Conservation (phyloP, 1,284 basidiomycete species). For the Heimioporus punctisporus region DNA sequence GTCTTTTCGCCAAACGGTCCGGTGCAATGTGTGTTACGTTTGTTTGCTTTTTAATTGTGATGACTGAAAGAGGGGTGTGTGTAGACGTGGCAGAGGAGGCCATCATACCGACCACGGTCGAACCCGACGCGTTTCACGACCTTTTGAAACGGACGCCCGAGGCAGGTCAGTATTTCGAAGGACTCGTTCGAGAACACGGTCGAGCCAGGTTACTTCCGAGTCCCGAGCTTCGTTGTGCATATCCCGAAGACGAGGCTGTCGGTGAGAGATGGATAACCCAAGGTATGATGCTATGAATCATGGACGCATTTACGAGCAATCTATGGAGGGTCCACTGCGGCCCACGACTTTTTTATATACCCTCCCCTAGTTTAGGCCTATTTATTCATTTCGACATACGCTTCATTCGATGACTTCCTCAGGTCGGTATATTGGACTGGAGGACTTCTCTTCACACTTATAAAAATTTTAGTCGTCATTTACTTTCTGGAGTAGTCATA, state of each 20-base stretch:
- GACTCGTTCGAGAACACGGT: conserved; percentile 21
- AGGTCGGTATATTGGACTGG: no score
- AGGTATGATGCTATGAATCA: no score
- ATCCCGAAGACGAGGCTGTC: conserved; percentile 30
- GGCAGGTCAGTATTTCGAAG: conserved; percentile 37
- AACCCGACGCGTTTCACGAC: conserved; percentile 19
- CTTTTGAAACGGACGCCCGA: conserved; percentile 26
- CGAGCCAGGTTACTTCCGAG: conserved; percentile 28
- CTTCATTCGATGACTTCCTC: no score
- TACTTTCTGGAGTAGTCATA: no score
- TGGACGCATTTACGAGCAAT: no score
- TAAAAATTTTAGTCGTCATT: no score
- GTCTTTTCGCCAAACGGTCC: conserved; percentile 41
- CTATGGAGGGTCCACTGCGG: no score
- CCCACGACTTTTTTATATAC: no score
- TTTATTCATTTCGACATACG: no score
- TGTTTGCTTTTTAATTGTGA: background rate
- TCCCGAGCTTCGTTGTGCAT: conserved; percentile 30
- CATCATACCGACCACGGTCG: conserved; percentile 32
- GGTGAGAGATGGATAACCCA: conserved; percentile 33
- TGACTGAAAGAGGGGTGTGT: conserved; percentile 1
- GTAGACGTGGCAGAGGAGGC: conserved; percentile 47
- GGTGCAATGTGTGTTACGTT: conserved; percentile 46
- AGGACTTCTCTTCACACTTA: no score
- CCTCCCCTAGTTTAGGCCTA: no score